Evolutionary conservation across 768 basidiomycete species (phyloP).

Genomic region (Collybiopsis luxurians): DNA sequence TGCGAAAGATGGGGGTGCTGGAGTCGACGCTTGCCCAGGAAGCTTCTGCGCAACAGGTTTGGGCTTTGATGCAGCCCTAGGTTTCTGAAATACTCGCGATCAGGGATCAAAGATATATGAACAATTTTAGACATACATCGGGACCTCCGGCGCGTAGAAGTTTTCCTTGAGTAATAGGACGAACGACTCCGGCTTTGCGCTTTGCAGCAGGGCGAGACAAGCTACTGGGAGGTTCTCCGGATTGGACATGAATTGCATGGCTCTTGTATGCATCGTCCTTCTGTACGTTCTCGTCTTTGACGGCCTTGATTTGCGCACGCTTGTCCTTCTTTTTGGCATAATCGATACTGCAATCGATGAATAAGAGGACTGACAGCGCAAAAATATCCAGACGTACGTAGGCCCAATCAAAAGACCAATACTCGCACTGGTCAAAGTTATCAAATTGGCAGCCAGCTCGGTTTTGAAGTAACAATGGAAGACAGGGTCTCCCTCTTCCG

Average conservation of each 20-base stretch:
- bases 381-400: conserved; percentile 49
- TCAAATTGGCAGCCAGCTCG: conserved; percentile 79
- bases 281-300: conserved; percentile 83
- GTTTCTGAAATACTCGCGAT: conserved; percentile 36
- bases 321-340: conserved; percentile 99
- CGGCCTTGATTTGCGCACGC: conserved; percentile 78
- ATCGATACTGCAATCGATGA: conserved; percentile 55
- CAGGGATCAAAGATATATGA: not conserved
- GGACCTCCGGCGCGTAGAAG: conserved; percentile 77
- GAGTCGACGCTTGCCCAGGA: conserved; percentile 52
- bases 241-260: conserved; percentile 81
- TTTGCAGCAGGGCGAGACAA: conserved; percentile 81
- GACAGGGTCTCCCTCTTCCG: conserved; percentile 94
- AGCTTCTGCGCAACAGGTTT: conserved; percentile 65
- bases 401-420: conserved; percentile 74
- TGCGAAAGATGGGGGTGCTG: conserved; percentile 29
- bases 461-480: conserved; percentile 95
- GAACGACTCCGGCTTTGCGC: conserved; percentile 81
- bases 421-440: conserved; percentile 76
- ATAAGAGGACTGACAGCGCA: conserved; percentile 6
- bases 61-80: conserved; percentile 45
- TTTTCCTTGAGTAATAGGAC: conserved; percentile 85
- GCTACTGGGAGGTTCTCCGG: conserved; percentile 84
- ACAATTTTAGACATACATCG: conserved; percentile 28
- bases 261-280: conserved; percentile 91